Percentiles rank a stretch among this genome's conserved stretches.
Conservation (phyloP, 257 asterid species). For the Anisodus tanguticus region DNA sequence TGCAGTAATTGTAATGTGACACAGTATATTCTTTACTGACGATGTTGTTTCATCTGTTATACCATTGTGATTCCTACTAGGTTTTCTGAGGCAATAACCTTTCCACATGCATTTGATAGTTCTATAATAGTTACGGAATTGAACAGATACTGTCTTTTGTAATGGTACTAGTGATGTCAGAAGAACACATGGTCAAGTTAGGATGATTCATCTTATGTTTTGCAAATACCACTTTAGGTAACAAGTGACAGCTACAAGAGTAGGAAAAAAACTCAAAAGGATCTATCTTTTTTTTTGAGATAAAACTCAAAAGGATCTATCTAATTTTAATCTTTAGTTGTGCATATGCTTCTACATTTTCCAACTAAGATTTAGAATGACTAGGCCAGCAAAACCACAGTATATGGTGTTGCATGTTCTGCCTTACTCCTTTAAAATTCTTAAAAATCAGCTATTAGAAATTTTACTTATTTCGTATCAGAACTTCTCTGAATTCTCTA, state of each 20-base stretch:
- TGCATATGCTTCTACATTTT: no score
- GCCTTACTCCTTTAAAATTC: no score
- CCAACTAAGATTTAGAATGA: no score
- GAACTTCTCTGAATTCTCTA: background rate
- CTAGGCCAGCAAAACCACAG: no score
- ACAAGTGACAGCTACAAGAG: background rate
- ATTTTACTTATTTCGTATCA: background rate
- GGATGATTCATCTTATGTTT: constrained; percentile 18
- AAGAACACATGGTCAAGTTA: background rate
- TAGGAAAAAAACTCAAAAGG: background rate
- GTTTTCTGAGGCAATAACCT: constrained; percentile 7
- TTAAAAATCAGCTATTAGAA: no score
- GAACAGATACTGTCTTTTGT: background rate
- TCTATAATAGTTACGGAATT: background rate
- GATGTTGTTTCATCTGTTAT: background rate
- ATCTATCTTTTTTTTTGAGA: no score
- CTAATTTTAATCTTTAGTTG: no score
- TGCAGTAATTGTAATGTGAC: background rate
- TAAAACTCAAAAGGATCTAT: no score
- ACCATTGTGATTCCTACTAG: background rate
- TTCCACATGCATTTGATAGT: background rate
- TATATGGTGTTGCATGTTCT: no score
- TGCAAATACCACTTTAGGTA: constrained; percentile 5
- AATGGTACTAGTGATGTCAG: background rate
- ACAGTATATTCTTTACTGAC: background rate